Evolutionary conservation across 495 filamentous ascomycete genomes (phyloP).

Genomic region (Penicillium roqueforti): DNA sequence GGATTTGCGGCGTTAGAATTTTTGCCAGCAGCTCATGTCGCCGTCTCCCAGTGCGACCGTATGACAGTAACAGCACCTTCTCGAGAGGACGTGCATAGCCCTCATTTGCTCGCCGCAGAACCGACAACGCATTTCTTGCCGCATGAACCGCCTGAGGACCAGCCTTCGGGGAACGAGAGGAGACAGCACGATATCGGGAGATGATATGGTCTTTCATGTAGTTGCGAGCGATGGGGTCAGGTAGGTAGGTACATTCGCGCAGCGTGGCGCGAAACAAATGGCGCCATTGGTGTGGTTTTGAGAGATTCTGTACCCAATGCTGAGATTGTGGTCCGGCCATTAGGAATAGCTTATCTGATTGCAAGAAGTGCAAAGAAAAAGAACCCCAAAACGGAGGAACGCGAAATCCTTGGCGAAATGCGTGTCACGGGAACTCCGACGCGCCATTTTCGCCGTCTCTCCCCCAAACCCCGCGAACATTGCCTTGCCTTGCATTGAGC

Average conservation of each 20-base stretch:
- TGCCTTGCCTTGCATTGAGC: conserved; percentile 23
- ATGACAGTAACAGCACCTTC: conserved; percentile 61
- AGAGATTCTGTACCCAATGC: conserved; percentile 18
- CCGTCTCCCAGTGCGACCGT: conserved; percentile 70
- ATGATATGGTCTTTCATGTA: conserved; percentile 57
- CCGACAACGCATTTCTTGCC: conserved; percentile 24
- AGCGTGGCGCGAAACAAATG: conserved; percentile 74
- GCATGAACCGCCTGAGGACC: conserved; percentile 19
- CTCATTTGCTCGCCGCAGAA: conserved; percentile 56
- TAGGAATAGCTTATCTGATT: conserved; percentile 4
- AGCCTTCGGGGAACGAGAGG: background rate
- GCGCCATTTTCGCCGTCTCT: conserved; percentile 30
- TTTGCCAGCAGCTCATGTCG: conserved; percentile 56
- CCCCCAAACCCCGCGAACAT: conserved; percentile 22
- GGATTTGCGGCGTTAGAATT: conserved; percentile 39
- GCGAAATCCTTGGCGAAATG: conserved; percentile 27
- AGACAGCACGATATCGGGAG: conserved; percentile 48
- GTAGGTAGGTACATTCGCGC: conserved; percentile 81
- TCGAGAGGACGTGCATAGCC: conserved; percentile 60
- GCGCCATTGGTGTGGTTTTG: conserved; percentile 38
- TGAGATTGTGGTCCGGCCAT: conserved; percentile 25
- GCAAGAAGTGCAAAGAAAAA: background rate
- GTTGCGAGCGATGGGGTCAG: conserved; percentile 61
- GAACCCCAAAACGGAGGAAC: conserved; percentile 29
- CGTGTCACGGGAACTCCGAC: conserved; percentile 29